Base-by-base conservation (phyloP, 441 rosid genomes). In the Croton setiger region DNA sequence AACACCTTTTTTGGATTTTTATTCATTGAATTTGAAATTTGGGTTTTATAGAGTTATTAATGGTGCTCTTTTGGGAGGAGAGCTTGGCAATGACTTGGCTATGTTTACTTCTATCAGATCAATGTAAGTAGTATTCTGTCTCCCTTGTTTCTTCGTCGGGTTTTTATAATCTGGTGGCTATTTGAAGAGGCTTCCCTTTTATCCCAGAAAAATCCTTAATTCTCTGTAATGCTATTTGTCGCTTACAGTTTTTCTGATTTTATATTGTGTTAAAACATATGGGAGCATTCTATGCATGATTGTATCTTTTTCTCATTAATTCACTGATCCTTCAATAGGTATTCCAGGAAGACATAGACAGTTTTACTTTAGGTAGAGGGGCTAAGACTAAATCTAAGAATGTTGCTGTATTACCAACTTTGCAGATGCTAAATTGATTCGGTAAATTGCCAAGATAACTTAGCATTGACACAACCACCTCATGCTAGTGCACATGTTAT, bases 41-140 rank as follows among this genome's bases (percentile, higher is more conserved):
- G 12, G 72, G 60, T 70, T 77, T 79, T 74, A 10, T 77, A 95
- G 99, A 81, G 73, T 75, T 78, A 84, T 95, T 41, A 91, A 84
- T 82, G 98, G 85, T 64, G 96, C 97, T 52, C 89, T 89, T 81
- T 86, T 95, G 89, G 86, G 89, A 80, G 99, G 99, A 72, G 88
- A 81, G 79, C 87, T 95, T 71, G 97, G 97, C 39, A 82, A 88
- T 60, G 73, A 62, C 84, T 86, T 95, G 75, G 77, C 73, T 54
- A 69, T 61, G 54, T 91, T 95, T 76, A 44, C 89, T 74, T 89
- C 98, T 27, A 89, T 95, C 75, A 81, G 64, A 75, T 69, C 80
- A 76, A 87, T 95, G 99, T 95, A 86, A 87, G 95, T 68, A 47
- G 44, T 69, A 18, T 66, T 48, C 58, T 67, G 70, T n/a, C 66